These are phyloP conservation scores for Saccharomyces hybrid DNA, from an alignment of 1,139 yeast species.

Conservation along the genomic window DNA sequence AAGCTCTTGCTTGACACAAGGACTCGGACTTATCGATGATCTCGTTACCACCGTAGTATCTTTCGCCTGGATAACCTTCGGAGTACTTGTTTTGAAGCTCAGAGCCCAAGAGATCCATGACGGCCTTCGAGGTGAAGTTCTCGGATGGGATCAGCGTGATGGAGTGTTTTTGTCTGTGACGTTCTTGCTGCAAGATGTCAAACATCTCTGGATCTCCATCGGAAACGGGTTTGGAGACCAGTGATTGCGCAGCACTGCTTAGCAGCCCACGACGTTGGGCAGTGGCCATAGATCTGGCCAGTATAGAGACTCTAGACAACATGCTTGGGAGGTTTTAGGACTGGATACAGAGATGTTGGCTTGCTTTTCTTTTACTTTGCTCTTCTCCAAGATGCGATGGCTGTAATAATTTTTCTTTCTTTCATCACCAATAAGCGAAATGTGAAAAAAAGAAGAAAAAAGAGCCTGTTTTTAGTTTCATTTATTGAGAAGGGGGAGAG, in stretches of 20 bases:
- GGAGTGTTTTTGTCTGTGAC: conserved; percentile 77
- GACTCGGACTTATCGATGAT: conserved; percentile 85
- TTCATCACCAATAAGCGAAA: neutral
- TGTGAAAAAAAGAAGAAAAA: neutral
- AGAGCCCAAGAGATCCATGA: conserved; percentile 87
- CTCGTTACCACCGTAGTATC: conserved; percentile 96
- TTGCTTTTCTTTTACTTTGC: neutral
- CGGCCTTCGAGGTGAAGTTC: conserved; percentile 90
- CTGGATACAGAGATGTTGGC: neutral
- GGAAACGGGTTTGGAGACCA: conserved; percentile 56
- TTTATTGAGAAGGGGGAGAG: neutral
- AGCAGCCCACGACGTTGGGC: neutral
- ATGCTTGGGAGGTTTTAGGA: neutral
- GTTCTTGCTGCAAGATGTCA: conserved; percentile 63
- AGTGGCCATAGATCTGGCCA: neutral
- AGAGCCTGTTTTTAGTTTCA: neutral
- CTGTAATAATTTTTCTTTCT: neutral
- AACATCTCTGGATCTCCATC: conserved; percentile 85
- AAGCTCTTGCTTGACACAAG: conserved; percentile 85
- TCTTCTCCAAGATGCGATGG: neutral
- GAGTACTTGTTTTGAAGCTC: conserved; percentile 97
- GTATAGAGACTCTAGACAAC: neutral
- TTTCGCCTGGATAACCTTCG: conserved; percentile 97
- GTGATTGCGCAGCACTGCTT: conserved; percentile 18
- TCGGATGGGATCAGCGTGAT: conserved; percentile 91